Evolutionary conservation across 306 rosid species (phyloP).

Genomic region (Vigna hirtella): DNA sequence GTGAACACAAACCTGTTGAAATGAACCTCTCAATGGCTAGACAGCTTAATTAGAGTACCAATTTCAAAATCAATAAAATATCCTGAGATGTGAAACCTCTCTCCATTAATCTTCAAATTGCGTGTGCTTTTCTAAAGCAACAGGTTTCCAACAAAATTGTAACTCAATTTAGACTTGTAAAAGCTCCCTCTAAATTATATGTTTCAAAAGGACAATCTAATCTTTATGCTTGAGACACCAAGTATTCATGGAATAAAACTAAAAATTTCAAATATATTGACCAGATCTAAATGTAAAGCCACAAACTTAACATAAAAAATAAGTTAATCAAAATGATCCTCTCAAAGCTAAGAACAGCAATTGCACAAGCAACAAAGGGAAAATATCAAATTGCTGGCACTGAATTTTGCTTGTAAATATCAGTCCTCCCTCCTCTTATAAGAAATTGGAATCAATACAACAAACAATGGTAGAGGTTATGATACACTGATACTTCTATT

Average conservation of each 20-base stretch:
- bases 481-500: no score
- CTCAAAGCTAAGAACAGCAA: constrained; percentile 2
- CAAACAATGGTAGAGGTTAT: background rate
- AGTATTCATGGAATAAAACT: background rate
- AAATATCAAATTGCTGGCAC: constrained; percentile 2
- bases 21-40: no score
- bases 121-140: constrained; percentile 8
- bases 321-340: background rate
- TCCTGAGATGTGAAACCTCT: no score
- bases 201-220: background rate
- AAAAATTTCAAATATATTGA: background rate
- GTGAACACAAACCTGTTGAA: background rate
- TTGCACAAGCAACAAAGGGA: background rate
- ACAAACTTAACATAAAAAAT: background rate
- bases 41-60: no score
- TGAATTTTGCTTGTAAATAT: background rate
- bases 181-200: background rate
- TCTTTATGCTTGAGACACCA: background rate
- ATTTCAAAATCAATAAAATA: no score
- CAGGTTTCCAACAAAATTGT: background rate
- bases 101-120: background rate
- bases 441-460: constrained; percentile 12
- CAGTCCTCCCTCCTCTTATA: background rate
- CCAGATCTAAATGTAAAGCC: background rate
- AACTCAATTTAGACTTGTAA: background rate